Percentiles rank a stretch among this genome's conserved stretches.
Conservation (phyloP, 257 asterid genomes). For the Nicotiana obtusifolia region DNA sequence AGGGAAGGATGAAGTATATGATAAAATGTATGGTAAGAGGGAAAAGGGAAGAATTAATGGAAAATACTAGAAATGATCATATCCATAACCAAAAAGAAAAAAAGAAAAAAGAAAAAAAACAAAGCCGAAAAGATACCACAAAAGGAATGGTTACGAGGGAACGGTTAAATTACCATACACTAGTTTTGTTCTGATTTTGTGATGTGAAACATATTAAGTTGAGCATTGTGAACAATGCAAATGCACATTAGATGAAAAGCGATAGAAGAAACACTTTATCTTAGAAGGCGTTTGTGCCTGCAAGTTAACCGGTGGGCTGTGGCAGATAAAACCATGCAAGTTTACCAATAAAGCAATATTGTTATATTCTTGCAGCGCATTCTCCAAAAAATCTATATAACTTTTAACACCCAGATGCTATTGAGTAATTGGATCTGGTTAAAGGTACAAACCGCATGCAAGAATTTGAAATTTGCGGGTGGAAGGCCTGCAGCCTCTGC, state of each 20-base stretch:
- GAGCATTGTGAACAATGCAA: neutral
- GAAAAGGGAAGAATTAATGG: neutral
- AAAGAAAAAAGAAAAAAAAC: neutral
- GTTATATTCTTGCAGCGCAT: neutral
- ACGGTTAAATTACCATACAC: neutral
- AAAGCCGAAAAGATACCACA: neutral
- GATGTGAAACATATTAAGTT: neutral
- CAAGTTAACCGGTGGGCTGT: constrained; percentile 1
- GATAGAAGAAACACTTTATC: neutral
- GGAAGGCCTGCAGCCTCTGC: constrained; percentile 63
- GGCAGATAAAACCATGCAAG: neutral
- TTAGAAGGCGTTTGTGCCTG: neutral
- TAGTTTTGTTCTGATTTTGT: neutral
- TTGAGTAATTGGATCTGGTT: neutral
- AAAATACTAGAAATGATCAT: neutral
- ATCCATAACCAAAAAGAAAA: neutral
- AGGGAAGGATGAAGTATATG: neutral
- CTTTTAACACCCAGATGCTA: neutral
- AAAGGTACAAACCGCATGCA: constrained; percentile 54
- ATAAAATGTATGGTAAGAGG: neutral
- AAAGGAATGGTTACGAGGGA: neutral
- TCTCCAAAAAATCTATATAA: neutral
- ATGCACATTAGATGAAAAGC: neutral
- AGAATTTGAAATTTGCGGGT: constrained; percentile 48
- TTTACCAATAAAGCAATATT: neutral